Base-by-base conservation (phyloP, 2,329 filamentous ascomycete species). In the Cercospora berteroae region DNA sequence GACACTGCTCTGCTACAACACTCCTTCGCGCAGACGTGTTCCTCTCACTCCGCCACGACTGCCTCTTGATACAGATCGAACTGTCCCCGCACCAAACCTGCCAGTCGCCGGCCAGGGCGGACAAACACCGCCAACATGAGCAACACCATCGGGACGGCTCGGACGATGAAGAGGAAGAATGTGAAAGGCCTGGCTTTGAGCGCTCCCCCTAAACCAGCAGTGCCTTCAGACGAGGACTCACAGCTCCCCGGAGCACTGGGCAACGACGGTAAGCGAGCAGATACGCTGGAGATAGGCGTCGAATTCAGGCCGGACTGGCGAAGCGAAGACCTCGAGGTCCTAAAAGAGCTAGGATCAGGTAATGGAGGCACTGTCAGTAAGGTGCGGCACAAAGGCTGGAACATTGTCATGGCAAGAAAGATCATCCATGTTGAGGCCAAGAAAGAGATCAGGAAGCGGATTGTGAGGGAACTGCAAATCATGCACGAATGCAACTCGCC, bases 321-420 rank as follows among this genome's bases (percentile, higher is more conserved):
- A 75, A 94, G 92, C 64, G 94, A 98, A 76, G 95, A 99, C 79
- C 82, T 99, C 61, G 90, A 97, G 74, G 90, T 97, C 39, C 83
- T 99, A 74, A 97, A 96, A 82, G 95, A 99, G 80, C 86, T 99
- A 36, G 95, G 95, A 58, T 92, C 93, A 60, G 95, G 95, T 69
- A 99, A 99, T 83, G 95, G 95, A 76, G 95, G 95, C 66, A 98
- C 95, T 20, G 95, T 99, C 76, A 98, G 94, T 84, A 99, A 99
- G 81, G 95, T 99, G 77, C 91, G 90, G 83, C 94, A 99, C 83
- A 88, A 93, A 70, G 93, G 92, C 39, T 97, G 94, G 39, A 96
- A 96, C 78, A 96, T 95, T 18, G 88, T 96, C 73, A 99, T 99
- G 95, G 95, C 95, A 73, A 89, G 94, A 82, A 99, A 99, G 91